Percentiles rank a stretch among this genome's conserved stretches.
phyloP scores from a whole-genome alignment of 768 basidiomycete genomes.

The Mycena vitilis region DNA sequence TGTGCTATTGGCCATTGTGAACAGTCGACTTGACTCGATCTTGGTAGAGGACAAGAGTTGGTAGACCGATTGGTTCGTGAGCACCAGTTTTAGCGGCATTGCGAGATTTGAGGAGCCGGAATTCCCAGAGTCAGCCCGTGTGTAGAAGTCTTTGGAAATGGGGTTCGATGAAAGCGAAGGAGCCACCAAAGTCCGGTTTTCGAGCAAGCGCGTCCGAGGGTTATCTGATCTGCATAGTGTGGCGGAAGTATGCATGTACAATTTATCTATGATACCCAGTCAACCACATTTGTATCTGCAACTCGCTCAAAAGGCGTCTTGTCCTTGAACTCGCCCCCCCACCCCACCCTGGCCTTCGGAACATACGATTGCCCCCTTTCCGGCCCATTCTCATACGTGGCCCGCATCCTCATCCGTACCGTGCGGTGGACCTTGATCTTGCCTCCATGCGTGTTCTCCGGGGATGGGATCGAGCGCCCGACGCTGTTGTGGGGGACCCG shows the following conservation, averaged over 20 bases:
- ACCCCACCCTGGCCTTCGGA: slow-evolving; percentile 22
- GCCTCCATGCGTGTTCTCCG: slow-evolving; percentile 14
- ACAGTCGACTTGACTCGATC: too few relatives aligned
- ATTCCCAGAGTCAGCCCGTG: too few relatives aligned
- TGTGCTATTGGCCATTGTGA: too few relatives aligned
- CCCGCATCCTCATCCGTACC: slow-evolving; percentile 29
- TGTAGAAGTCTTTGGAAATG: too few relatives aligned
- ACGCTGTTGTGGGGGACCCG: slow-evolving; percentile 10
- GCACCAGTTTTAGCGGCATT: too few relatives aligned
- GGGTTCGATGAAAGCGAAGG: too few relatives aligned
- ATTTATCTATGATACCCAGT: slow-evolving; percentile 23
- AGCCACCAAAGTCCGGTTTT: too few relatives aligned
- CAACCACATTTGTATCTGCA: slow-evolving; percentile 1
- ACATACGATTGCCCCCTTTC: slow-evolving; percentile 21
- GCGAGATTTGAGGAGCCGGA: too few relatives aligned
- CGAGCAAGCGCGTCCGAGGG: too few relatives aligned
- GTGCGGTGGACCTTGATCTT: slow-evolving; percentile 25
- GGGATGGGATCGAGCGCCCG: slow-evolving; percentile 21
- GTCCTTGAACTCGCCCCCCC: slow-evolving; percentile 2
- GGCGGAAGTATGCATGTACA: background rate
- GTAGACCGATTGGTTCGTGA: too few relatives aligned
- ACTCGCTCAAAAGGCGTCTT: slow-evolving; percentile 15
- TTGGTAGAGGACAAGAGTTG: too few relatives aligned
- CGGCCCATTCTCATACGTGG: slow-evolving; percentile 20
- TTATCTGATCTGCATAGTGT: too few relatives aligned